phyloP scores from a whole-genome alignment of 2,329 filamentous ascomycete genomes.

The Teratosphaeria viscida region DNA sequence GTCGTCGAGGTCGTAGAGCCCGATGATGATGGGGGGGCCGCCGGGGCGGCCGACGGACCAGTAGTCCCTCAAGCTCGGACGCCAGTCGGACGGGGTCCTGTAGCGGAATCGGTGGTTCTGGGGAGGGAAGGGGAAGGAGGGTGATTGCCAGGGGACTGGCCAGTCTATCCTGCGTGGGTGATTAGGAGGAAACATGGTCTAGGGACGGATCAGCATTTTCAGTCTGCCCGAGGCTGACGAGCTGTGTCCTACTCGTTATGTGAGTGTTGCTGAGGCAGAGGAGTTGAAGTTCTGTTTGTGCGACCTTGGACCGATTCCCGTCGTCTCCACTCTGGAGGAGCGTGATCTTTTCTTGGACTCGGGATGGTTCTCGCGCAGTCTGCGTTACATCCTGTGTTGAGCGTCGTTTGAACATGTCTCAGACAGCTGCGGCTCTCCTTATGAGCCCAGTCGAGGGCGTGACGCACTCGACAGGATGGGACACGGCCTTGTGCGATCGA shows the following conservation, averaged over 20 bases:
- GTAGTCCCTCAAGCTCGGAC: neutral
- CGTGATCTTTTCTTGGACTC: neutral
- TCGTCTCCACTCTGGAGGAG: neutral
- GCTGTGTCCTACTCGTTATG: neutral
- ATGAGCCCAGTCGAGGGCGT: neutral
- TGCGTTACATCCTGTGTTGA: neutral
- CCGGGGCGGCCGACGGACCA: neutral
- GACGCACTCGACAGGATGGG: neutral
- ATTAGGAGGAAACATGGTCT: neutral
- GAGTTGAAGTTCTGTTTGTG: neutral
- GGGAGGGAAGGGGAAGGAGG: no score
- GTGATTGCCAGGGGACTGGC: no score
- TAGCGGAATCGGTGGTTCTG: neutral
- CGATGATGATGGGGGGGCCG: neutral
- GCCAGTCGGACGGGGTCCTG: neutral
- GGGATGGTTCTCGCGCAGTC: neutral
- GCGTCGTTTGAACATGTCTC: neutral
- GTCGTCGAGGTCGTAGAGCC: neutral
- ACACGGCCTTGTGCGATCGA: neutral
- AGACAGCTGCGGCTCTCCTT: neutral
- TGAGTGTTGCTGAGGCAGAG: neutral
- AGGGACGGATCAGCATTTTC: neutral
- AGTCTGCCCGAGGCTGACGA: neutral
- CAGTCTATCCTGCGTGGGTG: no score
- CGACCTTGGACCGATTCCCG: neutral